These are phyloP conservation scores for Neocatenulostroma microsporum DNA, from an alignment of 2,329 filamentous ascomycete genomes.

Conservation along the genomic window DNA sequence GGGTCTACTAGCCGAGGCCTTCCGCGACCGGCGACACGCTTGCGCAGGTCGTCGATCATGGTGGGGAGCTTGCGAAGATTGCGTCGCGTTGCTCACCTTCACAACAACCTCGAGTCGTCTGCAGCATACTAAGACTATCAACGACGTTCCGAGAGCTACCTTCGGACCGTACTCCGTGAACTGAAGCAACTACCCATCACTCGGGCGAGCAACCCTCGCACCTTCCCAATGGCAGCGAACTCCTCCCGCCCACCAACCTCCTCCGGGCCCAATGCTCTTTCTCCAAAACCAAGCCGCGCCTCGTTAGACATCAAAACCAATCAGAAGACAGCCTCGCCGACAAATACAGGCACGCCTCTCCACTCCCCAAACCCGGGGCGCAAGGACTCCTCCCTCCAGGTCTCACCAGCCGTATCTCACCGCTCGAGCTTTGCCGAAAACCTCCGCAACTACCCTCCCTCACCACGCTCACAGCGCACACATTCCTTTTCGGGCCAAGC, in stretches of 20 bases:
- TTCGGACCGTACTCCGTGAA: too few species aligned
- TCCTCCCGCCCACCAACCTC: slow-evolving; percentile 1
- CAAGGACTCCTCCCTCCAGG: slow-evolving; percentile 15
- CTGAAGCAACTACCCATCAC: not conserved
- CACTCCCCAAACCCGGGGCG: slow-evolving; percentile 16
- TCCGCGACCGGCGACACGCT: too few species aligned
- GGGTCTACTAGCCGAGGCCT: not conserved
- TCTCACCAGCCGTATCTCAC: slow-evolving; percentile 41
- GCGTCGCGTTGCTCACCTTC: too few species aligned
- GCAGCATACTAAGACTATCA: too few species aligned
- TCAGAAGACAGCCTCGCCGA: slow-evolving; percentile 16
- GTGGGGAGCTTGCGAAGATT: too few species aligned
- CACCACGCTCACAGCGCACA: slow-evolving; percentile 69
- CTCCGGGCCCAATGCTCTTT: slow-evolving; percentile 6
- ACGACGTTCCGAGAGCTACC: too few species aligned
- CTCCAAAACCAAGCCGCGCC: slow-evolving; percentile 2
- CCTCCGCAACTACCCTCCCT: slow-evolving; percentile 66
- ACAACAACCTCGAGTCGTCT: too few species aligned
- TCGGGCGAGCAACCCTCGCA: too few species aligned
- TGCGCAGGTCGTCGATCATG: not conserved
- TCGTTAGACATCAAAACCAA: slow-evolving; percentile 12
- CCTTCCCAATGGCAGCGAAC: slow-evolving; percentile 6
- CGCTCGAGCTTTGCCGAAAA: slow-evolving; percentile 66
- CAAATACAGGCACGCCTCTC: slow-evolving; percentile 15
- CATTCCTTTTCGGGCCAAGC: slow-evolving; percentile 77